Evolutionary conservation across 371 early-diverging fungal genomes (phyloP), one percentile per base, ranked within the genome.

Genomic region (Cokeromyces recurvatus): DNA sequence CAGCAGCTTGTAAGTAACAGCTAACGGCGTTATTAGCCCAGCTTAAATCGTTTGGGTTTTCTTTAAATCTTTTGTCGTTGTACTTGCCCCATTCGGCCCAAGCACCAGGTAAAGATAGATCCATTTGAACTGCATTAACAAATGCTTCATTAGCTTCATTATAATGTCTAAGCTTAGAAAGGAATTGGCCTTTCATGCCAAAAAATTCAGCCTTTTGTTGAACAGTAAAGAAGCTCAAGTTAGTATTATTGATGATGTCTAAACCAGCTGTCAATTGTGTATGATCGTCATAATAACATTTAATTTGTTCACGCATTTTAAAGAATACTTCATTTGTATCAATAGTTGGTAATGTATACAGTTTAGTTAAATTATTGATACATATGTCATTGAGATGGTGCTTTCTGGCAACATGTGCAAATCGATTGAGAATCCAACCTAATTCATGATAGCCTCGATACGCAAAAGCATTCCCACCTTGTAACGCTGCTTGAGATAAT

Each of bases 361-460:
- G 97, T 60, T 92, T 95, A 53, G 89, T 91, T 31, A 99, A 74
- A 31, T 90, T 86, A 44, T 84, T 87, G 52, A 93, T 84, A 59
- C 98, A 97, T 2, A 98, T 97, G 32, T 97, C 95, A 11, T 88
- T 81, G 7, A 98, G 80, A 17, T 84, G 84, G 51, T 98, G 97
- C 53, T 94, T 91, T 25, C 99, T 78, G 0, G 98, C 95, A n/a
- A 97, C 91, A 48, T 94, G 93, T 2, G 99, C 98, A 67, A 99
- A 99, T n/a, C 94, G 84, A 62, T 99, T 99, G 69, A 97, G 95
- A 41, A 97, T 95, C 98, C 99, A 98, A 0, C 99, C 99, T 24
- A 94, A 97, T 68, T 99, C 99, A 62, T 99, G 98, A 69, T 94
- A 97, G 4, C 99, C 99, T 9, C 97, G 86, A 63, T 92, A 98